These are phyloP conservation scores for Penicillium cosmopolitanum DNA, from an alignment of 495 filamentous ascomycete species.

Conservation along the genomic window DNA sequence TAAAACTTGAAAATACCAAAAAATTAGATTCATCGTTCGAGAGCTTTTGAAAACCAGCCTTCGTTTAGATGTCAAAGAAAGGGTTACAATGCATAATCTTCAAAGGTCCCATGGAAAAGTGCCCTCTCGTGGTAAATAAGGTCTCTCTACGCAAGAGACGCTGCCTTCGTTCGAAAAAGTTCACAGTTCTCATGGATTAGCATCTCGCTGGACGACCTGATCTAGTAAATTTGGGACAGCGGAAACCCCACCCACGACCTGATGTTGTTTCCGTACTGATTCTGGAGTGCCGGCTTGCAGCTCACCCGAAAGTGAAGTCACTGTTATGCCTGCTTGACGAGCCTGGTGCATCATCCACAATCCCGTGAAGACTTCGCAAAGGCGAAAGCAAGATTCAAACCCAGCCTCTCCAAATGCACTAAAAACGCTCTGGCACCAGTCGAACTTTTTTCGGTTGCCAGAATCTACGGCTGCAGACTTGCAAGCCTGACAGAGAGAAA, in stretches of 20 bases:
- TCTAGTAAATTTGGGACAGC: background rate
- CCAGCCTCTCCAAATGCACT: background rate
- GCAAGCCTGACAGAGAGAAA: background rate
- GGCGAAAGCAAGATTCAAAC: background rate
- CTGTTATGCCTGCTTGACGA: background rate
- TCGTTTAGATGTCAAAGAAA: no score
- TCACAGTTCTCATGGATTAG: background rate
- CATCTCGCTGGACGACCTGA: background rate
- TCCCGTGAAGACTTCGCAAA: background rate
- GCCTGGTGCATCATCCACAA: slow-evolving; percentile 2
- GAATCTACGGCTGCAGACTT: slow-evolving; percentile 1
- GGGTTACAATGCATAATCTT: no score
- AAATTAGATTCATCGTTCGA: no score
- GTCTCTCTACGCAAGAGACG: no score
- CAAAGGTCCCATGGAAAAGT: no score
- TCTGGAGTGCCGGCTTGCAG: background rate
- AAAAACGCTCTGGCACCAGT: slow-evolving; percentile 11
- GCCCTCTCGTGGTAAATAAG: no score
- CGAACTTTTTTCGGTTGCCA: slow-evolving; percentile 7
- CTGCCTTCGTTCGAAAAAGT: no score
- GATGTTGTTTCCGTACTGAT: background rate
- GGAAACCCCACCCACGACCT: background rate
- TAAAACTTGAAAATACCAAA: no score
- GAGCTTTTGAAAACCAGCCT: no score
- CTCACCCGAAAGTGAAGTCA: background rate